A percentile compares a stretch with the other conserved stretches of the same genome.
These are phyloP conservation scores for Corymbia maculata DNA, from an alignment of 345 rosid genomes.

Conservation along the genomic window DNA sequence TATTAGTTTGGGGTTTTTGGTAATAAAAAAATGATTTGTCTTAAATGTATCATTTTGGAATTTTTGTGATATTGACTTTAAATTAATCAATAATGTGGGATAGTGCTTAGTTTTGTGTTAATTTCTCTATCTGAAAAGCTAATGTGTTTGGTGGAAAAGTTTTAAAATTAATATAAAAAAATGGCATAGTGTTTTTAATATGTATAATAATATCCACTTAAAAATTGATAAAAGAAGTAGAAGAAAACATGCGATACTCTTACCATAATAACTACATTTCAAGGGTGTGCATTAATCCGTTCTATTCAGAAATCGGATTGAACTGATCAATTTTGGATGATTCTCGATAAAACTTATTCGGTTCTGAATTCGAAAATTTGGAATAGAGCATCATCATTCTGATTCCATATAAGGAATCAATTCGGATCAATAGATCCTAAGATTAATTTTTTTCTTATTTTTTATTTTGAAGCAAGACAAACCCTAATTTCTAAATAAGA, in stretches of 20 bases:
- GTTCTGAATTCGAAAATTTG: rapidly evolving
- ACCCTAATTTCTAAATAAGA: background rate
- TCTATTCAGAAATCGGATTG: rapidly evolving
- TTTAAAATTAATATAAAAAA: too few relatives aligned
- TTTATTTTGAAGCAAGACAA: background rate
- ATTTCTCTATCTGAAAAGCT: background rate
- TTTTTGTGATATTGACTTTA: background rate
- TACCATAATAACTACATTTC: rapidly evolving
- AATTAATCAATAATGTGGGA: too few relatives aligned
- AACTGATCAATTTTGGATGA: too few relatives aligned
- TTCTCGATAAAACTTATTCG: rapidly evolving
- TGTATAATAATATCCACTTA: background rate
- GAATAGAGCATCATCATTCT: background rate
- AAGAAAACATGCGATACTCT: too few relatives aligned
- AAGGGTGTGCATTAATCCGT: background rate
- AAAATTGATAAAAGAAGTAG: background rate
- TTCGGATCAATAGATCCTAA: background rate
- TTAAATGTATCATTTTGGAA: too few relatives aligned
- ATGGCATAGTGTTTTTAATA: background rate
- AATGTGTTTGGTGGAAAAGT: too few relatives aligned
- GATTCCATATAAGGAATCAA: background rate
- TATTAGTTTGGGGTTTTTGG: background rate
- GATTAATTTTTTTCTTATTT: background rate
- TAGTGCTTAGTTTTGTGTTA: background rate
- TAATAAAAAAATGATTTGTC: too few relatives aligned